Percentiles rank a stretch among this genome's conserved stretches.
phyloP scores from a whole-genome alignment of 2,329 filamentous ascomycete genomes.

The Biscogniauxia sp. region DNA sequence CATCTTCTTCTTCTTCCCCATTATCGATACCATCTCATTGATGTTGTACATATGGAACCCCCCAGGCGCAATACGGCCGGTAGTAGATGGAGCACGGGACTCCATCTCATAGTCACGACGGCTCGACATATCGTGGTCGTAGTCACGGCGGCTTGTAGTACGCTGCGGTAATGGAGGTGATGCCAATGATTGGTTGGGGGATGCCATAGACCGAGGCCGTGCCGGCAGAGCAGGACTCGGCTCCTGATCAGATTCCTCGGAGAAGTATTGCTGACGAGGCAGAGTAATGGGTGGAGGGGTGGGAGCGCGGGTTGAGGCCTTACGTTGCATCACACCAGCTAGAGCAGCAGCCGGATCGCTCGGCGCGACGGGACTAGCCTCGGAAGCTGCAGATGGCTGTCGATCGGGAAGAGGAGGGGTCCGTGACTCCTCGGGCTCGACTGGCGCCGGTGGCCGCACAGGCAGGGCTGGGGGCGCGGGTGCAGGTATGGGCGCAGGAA shows the following conservation, averaged over 20 bases:
- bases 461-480: conserved; percentile 44
- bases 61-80: conserved; percentile 61
- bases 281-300: conserved; percentile 52
- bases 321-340: conserved; percentile 54
- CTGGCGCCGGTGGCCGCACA: conserved; percentile 37
- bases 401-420: conserved; percentile 41
- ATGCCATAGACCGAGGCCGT: conserved; percentile 27
- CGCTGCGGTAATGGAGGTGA: conserved; percentile 28
- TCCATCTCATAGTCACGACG: conserved; percentile 13
- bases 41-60: conserved; percentile 96
- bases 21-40: conserved; percentile 94
- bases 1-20: conserved; percentile 98
- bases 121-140: conserved; percentile 22
- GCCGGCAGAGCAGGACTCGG: conserved; percentile 46
- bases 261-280: conserved; percentile 55
- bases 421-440: conserved; percentile 35
- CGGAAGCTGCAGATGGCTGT: conserved; percentile 22
- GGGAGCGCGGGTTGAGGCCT: conserved; percentile 40
- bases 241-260: conserved; percentile 67
- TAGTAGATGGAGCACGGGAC: conserved; percentile 19
- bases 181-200: conserved; percentile 22
- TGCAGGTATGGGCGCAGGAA: conserved; percentile 17
- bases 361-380: conserved; percentile 35
- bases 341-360: conserved; percentile 52
- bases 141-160: conserved; percentile 33